Conservation (phyloP, 768 basidiomycete species). For the Lactifluus echinatus region DNA sequence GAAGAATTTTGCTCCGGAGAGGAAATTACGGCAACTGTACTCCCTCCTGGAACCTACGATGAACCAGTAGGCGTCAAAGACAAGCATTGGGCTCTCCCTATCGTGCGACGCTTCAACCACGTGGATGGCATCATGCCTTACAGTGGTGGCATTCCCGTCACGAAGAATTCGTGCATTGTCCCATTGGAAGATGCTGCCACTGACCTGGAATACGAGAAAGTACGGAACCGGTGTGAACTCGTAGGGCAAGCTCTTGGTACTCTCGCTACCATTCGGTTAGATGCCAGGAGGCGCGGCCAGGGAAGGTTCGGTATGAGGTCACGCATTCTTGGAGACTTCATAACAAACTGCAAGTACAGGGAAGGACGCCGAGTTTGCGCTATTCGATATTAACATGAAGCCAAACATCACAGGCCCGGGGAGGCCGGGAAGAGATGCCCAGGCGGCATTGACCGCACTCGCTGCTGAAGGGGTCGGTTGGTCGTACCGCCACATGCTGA, state of each 20-base stretch:
- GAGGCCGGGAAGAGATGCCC: neutral
- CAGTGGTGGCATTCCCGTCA: neutral
- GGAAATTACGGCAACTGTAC: neutral
- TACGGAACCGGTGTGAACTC: neutral
- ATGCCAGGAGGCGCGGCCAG: neutral
- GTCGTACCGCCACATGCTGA: neutral
- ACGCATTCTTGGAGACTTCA: neutral
- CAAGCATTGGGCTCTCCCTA: neutral
- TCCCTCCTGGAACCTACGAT: constrained; percentile 1
- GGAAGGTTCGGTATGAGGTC: neutral
- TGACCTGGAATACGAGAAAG: neutral
- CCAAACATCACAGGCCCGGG: constrained; percentile 1
- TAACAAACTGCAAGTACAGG: neutral
- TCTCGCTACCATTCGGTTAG: neutral
- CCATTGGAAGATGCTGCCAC: neutral
- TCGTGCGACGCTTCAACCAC: neutral
- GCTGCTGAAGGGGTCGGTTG: neutral
- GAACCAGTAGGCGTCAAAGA: neutral
- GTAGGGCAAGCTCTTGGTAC: neutral
- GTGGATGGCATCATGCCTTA: neutral
- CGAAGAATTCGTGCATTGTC: neutral
- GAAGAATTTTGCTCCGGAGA: neutral
- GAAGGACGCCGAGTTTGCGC: neutral
- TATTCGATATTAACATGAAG: neutral
- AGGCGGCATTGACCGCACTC: neutral